Conservation (phyloP, 495 filamentous ascomycete species). For the Penicillium roqueforti region DNA sequence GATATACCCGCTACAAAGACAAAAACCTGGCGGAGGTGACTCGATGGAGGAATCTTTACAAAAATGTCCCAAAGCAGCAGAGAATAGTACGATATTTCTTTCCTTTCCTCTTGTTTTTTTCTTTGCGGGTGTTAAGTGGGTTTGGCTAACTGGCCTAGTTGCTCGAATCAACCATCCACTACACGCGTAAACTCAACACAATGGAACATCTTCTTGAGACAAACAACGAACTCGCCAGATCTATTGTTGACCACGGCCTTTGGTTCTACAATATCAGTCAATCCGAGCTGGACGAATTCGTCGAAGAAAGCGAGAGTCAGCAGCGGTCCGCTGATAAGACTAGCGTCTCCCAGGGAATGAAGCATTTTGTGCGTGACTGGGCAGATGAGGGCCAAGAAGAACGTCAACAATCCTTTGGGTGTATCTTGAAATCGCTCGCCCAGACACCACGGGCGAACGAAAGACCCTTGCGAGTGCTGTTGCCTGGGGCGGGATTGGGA, state of each 20-base stretch:
- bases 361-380: conserved; percentile 49
- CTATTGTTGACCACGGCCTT: conserved; percentile 16
- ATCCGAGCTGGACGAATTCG: conserved; percentile 18
- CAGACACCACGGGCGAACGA: conserved; percentile 1
- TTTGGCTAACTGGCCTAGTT: conserved; percentile 3
- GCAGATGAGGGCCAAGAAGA: conserved; percentile 35
- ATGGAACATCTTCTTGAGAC: conserved; percentile 19
- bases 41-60: conserved; percentile 23
- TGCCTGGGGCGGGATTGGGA: conserved; percentile 43
- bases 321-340: conserved; percentile 16
- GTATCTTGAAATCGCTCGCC: conserved; percentile 29
- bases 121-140: neutral
- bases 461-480: conserved; percentile 27
- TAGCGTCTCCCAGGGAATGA: conserved; percentile 40
- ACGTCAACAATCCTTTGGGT: conserved; percentile 33
- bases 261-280: conserved; percentile 19
- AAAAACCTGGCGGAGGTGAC: conserved; percentile 13
- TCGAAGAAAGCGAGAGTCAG: conserved; percentile 10
- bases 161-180: conserved; percentile 17
- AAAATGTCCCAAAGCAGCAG: conserved; percentile 16
- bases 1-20: conserved; percentile 18
- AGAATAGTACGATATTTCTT: conserved; percentile 8
- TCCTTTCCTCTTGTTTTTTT: neutral
- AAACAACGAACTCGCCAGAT: conserved; percentile 14
- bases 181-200: conserved; percentile 23